These are phyloP conservation scores for Arthrobotrys conoides DNA, from an alignment of 2,329 filamentous ascomycete species.

Conservation along the genomic window DNA sequence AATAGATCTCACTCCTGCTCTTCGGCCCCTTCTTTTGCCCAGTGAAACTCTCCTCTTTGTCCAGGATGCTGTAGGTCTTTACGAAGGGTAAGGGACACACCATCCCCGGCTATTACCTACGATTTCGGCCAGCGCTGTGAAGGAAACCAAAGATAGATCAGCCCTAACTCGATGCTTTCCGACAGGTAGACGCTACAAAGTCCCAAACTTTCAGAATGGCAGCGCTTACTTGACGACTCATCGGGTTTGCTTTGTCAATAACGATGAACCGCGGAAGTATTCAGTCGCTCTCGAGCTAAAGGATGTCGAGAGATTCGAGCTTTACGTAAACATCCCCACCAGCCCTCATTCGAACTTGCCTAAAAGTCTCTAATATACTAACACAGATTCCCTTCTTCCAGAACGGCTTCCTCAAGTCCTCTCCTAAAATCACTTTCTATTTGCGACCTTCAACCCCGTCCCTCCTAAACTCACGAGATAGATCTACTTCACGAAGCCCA, in stretches of 20 bases:
- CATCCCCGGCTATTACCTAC: not conserved
- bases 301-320: constrained; percentile 90
- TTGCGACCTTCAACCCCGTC: constrained; percentile 74
- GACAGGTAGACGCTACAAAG: constrained; percentile 85
- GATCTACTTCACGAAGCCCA: constrained; percentile 68
- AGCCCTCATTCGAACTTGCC: not conserved
- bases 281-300: constrained; percentile 89
- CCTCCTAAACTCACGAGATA: constrained; percentile 68
- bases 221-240: constrained; percentile 97
- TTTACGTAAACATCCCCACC: constrained; percentile 74
- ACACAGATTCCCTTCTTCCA: constrained; percentile 65
- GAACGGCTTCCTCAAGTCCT: constrained; percentile 95
- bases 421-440: constrained; percentile 89
- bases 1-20: constrained; percentile 94
- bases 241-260: constrained; percentile 94
- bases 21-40: constrained; percentile 90
- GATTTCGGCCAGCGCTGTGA: constrained; percentile 29
- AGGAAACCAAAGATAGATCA: not conserved
- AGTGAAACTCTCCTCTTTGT: constrained; percentile 97
- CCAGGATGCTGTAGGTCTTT: constrained; percentile 95
- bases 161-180: constrained; percentile 61
- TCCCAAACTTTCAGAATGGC: constrained; percentile 92
- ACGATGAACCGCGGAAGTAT: constrained; percentile 84
- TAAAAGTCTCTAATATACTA: constrained; percentile 1
- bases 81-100: constrained; percentile 83